These are phyloP conservation scores for Wallacemonas sp. DNA, from an alignment of 208 protist species.

Conservation along the genomic window DNA sequence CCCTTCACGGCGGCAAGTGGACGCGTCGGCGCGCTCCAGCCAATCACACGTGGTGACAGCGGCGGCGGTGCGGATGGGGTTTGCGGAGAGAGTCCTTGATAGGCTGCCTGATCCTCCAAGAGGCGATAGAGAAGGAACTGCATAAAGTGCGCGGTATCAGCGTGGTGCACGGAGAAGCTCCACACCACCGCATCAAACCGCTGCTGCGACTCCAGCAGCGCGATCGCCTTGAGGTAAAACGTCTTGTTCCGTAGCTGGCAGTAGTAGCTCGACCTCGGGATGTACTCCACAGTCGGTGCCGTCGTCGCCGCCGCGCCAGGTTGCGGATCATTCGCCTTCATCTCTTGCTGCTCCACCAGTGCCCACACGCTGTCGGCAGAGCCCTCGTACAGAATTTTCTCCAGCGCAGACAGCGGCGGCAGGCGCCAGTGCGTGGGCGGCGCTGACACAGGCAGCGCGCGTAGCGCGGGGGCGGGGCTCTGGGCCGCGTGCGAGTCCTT, in stretches of 20 bases:
- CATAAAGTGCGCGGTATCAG: conserved; percentile 7
- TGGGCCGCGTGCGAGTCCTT: not conserved
- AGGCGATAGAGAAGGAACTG: conserved; percentile 11
- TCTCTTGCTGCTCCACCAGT: not conserved
- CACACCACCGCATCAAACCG: conserved; percentile 18
- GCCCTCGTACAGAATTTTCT: not conserved
- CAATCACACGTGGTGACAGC: too few species aligned
- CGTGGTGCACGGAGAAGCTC: conserved; percentile 23
- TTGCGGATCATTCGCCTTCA: not conserved
- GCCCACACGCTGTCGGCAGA: not conserved
- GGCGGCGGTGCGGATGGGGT: too few species aligned
- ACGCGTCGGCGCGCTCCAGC: too few species aligned
- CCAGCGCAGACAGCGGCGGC: too few species aligned
- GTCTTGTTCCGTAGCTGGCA: conserved; percentile 12
- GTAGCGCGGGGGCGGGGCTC: not conserved
- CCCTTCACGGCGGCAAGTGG: not conserved
- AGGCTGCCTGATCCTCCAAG: too few species aligned
- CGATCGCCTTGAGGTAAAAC: conserved; percentile 20
- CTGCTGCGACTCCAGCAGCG: not conserved
- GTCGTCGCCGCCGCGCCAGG: too few species aligned
- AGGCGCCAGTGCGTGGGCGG: too few species aligned
- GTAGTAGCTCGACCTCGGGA: too few species aligned
- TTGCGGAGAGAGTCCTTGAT: too few species aligned
- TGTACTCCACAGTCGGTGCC: too few species aligned
- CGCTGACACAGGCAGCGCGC: not conserved